These are phyloP conservation scores for Crithidia brevicula DNA, from an alignment of 208 protist genomes.

Conservation along the genomic window DNA sequence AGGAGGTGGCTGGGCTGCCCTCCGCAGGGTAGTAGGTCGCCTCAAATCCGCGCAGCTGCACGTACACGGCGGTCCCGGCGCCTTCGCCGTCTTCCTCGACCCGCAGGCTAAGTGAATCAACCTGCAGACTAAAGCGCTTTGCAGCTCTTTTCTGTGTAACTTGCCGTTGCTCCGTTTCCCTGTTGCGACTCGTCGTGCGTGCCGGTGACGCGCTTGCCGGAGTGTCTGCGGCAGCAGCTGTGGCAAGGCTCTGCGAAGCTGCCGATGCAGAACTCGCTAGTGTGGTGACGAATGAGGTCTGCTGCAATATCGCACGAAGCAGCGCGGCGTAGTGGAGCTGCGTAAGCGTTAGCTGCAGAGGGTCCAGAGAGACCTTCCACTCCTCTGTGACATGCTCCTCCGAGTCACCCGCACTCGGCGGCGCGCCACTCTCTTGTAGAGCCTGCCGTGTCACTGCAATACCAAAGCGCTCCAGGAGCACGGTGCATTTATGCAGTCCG, in stretches of 20 bases:
- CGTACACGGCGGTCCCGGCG: constrained; percentile 16
- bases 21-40: constrained; percentile 5
- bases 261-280: constrained; percentile 12
- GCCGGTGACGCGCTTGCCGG: not conserved
- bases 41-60: constrained; percentile 17
- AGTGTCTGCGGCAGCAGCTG: not conserved
- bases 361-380: constrained; percentile 27
- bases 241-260: constrained; percentile 6
- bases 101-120: constrained; percentile 17
- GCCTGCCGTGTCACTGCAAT: constrained; percentile 8
- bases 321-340: constrained; percentile 32
- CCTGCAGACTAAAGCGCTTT: constrained; percentile 8
- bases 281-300: constrained; percentile 20
- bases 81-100: constrained; percentile 13
- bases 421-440: not conserved
- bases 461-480: constrained; percentile 22
- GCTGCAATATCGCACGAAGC: constrained; percentile 25
- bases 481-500: constrained; percentile 2
- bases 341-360: constrained; percentile 32
- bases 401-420: not conserved
- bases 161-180: too few relatives aligned
- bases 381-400: constrained; percentile 19
- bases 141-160: too few relatives aligned
- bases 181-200: too few relatives aligned
- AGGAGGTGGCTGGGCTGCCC: not conserved